Conservation (phyloP, 768 basidiomycete genomes). For the Serendipita indica region DNA sequence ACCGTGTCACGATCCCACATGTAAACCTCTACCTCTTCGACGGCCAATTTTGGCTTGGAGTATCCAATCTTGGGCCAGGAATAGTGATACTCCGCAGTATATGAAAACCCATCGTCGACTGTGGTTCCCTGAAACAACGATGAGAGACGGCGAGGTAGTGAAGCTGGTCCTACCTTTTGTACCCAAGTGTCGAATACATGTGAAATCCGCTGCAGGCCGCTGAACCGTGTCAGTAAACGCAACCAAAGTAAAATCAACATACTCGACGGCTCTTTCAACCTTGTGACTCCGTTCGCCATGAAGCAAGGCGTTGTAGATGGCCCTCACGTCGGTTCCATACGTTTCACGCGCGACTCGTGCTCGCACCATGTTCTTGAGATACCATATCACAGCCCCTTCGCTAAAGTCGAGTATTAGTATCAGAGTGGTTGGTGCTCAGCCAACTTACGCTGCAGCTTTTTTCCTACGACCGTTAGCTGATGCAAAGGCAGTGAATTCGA, state of each 20-base stretch:
- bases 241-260: background rate
- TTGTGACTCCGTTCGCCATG: background rate
- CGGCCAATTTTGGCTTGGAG: background rate
- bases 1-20: background rate
- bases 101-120: background rate
- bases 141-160: background rate
- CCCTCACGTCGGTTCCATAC: background rate
- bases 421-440: no score
- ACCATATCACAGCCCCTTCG: background rate
- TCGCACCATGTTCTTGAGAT: background rate
- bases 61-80: background rate
- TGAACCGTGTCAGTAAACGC: background rate
- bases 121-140: background rate
- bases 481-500: background rate
- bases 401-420: no score
- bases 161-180: background rate
- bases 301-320: background rate
- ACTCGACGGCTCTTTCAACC: background rate
- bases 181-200: background rate
- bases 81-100: background rate
- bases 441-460: slow-evolving; percentile 6
- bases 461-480: background rate
- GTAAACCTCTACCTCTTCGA: background rate
- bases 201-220: background rate
- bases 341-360: background rate